A percentile compares a stretch with the other conserved stretches of the same genome.
These are phyloP conservation scores for Aureobasidium sp. DNA, from an alignment of 2,329 filamentous ascomycete species.

Conservation along the genomic window DNA sequence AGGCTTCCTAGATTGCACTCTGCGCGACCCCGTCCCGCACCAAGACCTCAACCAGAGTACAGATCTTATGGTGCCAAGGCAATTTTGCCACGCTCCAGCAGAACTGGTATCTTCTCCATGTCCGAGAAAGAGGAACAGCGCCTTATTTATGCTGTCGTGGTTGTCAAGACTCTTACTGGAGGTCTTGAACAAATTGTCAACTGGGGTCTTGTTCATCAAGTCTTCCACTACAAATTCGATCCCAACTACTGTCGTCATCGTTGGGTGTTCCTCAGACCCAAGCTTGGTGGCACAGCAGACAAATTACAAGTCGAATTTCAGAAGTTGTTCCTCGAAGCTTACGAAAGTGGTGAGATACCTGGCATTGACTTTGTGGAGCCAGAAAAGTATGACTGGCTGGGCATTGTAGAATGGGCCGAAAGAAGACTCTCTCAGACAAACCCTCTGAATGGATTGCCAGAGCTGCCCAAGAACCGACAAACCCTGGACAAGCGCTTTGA, in stretches of 20 bases:
- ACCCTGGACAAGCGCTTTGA: conserved; percentile 38
- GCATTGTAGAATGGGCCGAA: conserved; percentile 58
- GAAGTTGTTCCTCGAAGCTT: conserved; percentile 55
- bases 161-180: conserved; percentile 26
- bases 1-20: conserved; percentile 3
- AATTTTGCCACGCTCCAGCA: conserved; percentile 1
- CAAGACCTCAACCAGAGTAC: conserved; percentile 4
- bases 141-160: conserved; percentile 24
- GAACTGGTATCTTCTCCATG: conserved; percentile 17
- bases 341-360: conserved; percentile 53
- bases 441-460: conserved; percentile 14
- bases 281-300: conserved; percentile 24
- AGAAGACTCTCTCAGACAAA: conserved; percentile 19
- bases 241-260: conserved; percentile 30
- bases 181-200: conserved; percentile 29
- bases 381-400: conserved; percentile 59
- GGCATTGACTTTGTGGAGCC: conserved; percentile 56
- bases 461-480: conserved; percentile 20
- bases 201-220: conserved; percentile 34
- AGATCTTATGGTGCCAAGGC: conserved; percentile 3
- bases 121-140: conserved; percentile 19
- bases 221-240: conserved; percentile 29
- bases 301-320: conserved; percentile 57
- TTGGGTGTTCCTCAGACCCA: conserved; percentile 25
- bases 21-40: conserved; percentile 2